Base-by-base conservation (phyloP, 1,284 basidiomycete genomes). In the Macrocystidia cucumis region DNA sequence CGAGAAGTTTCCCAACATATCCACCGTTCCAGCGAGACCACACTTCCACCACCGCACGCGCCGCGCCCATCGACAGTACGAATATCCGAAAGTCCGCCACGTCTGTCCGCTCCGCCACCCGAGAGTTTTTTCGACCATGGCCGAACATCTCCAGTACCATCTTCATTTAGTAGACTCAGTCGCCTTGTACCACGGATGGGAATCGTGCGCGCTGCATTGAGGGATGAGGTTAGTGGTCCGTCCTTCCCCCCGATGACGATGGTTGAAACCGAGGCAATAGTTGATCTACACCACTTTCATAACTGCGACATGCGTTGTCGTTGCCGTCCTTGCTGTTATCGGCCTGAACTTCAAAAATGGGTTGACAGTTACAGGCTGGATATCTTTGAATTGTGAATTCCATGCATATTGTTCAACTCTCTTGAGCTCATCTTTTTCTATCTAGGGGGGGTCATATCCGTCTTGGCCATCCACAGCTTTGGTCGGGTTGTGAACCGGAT, bases 381-480 rank as follows among this genome's bases (percentile, higher is more conserved):
- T 77, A 37, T 53, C 57, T 7, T 39, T 77, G 5, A 72, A 74
- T 46, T 80, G 77, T 78, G 49, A 45, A 73, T 58, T 28, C 14
- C 9, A 12, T 20, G n/a, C n/a, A 25, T 11, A 9, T 28, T 9
- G 12, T 26, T 5, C 6, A 12, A 12, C 28, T 20, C 9, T 29
- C 16, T 13, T 32, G 19, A 11, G 5, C 8, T 29, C 28, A 16
- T 18, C 19, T 12, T 28, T n/a, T 9, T 14, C 7, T 18, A 6
- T 9, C 5, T 44, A 79, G 78, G 74, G 77, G 62, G 63, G 4
- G 49, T 78, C 23, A 65, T 78, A 17, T 80, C 78, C 0, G 30
- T 72, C 9, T 58, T 78, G 30, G 67, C 72, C 4, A 65, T 79
- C 39, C 73, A 78, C 43, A 79, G 74, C 49, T 78, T 77, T 48